Evolutionary conservation across 2,329 filamentous ascomycete genomes (phyloP).

Genomic region (Epichloe gansuensis): DNA sequence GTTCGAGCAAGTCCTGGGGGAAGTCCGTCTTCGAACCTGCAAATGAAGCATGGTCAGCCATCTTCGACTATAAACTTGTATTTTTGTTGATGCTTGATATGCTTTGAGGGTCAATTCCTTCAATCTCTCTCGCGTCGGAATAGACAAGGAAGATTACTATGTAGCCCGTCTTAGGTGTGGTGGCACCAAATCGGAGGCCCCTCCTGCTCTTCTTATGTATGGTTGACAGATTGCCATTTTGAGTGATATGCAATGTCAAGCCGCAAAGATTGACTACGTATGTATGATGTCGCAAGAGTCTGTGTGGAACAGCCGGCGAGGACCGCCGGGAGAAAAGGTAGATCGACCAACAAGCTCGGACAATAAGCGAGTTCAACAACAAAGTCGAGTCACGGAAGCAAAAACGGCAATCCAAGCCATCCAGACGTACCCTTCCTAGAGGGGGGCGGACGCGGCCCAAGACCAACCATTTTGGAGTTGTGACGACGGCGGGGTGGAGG

Average conservation of each 20-base stretch:
- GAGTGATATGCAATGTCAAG: not conserved
- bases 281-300: not conserved
- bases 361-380: not conserved
- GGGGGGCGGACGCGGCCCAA: slow-evolving; percentile 37
- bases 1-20: slow-evolving; percentile 69
- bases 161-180: not conserved
- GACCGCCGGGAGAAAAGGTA: not conserved
- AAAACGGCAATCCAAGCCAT: not conserved
- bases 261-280: not conserved
- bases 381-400: not conserved
- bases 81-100: not conserved
- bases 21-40: slow-evolving; percentile 83
- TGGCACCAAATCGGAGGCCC: not conserved
- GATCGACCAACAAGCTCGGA: not conserved
- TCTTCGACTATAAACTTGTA: not conserved
- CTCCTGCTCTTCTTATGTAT: not conserved
- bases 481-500: slow-evolving; percentile 23
- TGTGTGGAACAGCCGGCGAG: not conserved
- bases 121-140: not conserved
- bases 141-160: not conserved
- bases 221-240: not conserved
- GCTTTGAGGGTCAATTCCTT: not conserved
- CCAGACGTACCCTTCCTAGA: slow-evolving; percentile 52
- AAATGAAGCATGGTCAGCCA: slow-evolving; percentile 10
- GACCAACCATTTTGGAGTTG: slow-evolving; percentile 33